A percentile compares a stretch with the other conserved stretches of the same genome.
Evolutionary conservation across 352 stramenopile species (phyloP).

Genomic region (Phytophthora europaea): DNA sequence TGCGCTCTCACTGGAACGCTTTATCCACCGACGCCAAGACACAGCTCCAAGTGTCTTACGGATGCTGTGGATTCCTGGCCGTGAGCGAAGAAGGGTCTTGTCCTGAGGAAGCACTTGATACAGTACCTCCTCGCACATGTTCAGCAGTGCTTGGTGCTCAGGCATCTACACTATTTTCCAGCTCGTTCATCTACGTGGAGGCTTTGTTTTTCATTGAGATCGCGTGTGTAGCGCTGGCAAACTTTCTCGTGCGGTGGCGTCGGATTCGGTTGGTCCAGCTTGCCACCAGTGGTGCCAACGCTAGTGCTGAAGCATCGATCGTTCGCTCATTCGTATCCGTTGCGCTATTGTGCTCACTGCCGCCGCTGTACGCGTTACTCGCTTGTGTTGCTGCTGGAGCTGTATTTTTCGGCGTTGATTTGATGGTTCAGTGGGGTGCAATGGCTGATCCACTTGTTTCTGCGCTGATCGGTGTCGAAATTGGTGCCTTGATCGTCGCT

Average conservation of each 20-base stretch:
- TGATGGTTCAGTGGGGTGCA: conserved; percentile 49
- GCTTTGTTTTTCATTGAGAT: conserved; percentile 48
- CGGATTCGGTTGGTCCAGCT: conserved; percentile 52
- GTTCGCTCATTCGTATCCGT: conserved; percentile 42
- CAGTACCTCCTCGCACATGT: conserved; percentile 48
- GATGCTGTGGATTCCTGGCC: conserved; percentile 62
- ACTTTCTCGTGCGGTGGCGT: conserved; percentile 66
- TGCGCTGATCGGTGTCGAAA: conserved; percentile 53
- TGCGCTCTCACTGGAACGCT: conserved; percentile 42
- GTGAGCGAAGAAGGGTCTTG: conserved; percentile 47
- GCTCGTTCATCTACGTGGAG: conserved; percentile 51
- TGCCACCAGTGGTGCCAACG: conserved; percentile 17
- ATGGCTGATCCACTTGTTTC: conserved; percentile 46
- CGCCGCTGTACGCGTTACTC: conserved; percentile 45
- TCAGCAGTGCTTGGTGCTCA: conserved; percentile 36
- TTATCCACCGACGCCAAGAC: conserved; percentile 29
- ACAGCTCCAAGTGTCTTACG: conserved; percentile 52
- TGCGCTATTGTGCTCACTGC: conserved; percentile 50
- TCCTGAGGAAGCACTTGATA: conserved; percentile 61
- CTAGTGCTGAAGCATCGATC: conserved; percentile 37
- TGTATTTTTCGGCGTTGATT: conserved; percentile 51
- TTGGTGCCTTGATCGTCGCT: conserved; percentile 37
- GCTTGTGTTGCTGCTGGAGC: conserved; percentile 32
- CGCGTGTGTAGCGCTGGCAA: conserved; percentile 46
- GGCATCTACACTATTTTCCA: conserved; percentile 44